Conservation (phyloP, 2,329 filamentous ascomycete genomes). For the Phialocephala subalpina region DNA sequence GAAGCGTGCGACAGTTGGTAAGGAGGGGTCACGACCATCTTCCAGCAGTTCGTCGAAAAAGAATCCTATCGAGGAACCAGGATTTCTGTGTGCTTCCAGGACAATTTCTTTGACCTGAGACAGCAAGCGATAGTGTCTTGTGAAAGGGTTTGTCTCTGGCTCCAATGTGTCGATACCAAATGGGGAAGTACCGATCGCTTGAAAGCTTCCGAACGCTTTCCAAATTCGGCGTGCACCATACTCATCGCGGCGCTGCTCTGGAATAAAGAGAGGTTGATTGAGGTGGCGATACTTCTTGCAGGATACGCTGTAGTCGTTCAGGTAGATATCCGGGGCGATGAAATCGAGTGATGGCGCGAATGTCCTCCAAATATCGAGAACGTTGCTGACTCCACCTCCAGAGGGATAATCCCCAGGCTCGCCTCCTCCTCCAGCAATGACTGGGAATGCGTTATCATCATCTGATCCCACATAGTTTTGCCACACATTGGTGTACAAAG, state of each 20-base stretch:
- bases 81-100: constrained; percentile 49
- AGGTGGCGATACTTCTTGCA: constrained; percentile 52
- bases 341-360: constrained; percentile 55
- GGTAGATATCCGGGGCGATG: constrained; percentile 56
- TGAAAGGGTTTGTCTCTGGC: constrained; percentile 44
- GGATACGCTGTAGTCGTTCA: constrained; percentile 50
- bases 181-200: constrained; percentile 46
- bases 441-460: constrained; percentile 44
- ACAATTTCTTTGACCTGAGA: constrained; percentile 45
- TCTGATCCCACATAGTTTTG: constrained; percentile 49
- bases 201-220: constrained; percentile 47
- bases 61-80: constrained; percentile 49
- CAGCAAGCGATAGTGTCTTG: constrained; percentile 51
- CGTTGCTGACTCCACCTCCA: constrained; percentile 51
- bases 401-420: constrained; percentile 56
- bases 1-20: constrained; percentile 42
- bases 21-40: constrained; percentile 42
- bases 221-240: constrained; percentile 50
- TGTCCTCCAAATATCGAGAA: constrained; percentile 52
- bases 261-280: constrained; percentile 54
- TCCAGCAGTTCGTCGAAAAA: constrained; percentile 50
- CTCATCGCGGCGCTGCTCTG: constrained; percentile 55
- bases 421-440: constrained; percentile 52
- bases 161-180: constrained; percentile 53
- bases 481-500: constrained; percentile 56